These are phyloP conservation scores for Oryza coarctata DNA, from an alignment of 176 grass and related monocot genomes.

Conservation along the genomic window DNA sequence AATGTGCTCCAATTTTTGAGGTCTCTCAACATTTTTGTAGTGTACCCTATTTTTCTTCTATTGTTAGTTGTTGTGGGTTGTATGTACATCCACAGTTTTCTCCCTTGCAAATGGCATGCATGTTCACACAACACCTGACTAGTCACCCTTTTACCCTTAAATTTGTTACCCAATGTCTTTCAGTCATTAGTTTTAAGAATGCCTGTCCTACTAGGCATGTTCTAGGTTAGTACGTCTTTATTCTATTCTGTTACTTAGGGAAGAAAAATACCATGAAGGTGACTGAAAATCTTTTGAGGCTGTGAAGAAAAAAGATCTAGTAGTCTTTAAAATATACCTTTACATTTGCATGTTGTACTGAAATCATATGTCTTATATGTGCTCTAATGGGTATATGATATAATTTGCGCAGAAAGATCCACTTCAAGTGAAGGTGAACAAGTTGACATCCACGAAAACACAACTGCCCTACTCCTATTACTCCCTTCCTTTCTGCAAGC, in stretches of 20 bases:
- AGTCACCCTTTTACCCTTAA: neutral
- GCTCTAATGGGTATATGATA: neutral
- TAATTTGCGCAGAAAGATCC: constrained; percentile 13
- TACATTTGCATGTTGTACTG: neutral
- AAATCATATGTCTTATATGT: neutral
- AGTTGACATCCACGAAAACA: constrained; percentile 44
- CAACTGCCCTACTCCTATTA: constrained; percentile 47
- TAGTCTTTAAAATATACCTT: neutral
- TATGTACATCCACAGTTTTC: neutral
- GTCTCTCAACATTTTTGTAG: neutral
- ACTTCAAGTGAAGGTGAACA: constrained; percentile 45
- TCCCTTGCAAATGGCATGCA: neutral
- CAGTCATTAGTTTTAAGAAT: neutral
- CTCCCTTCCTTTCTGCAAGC: constrained; percentile 44
- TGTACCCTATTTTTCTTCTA: neutral
- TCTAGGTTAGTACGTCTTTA: neutral
- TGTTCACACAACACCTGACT: neutral
- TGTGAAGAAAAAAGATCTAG: neutral
- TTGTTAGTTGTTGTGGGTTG: neutral
- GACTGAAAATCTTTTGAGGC: neutral
- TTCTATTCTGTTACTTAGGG: neutral
- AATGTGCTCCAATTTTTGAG: neutral
- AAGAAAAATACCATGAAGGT: neutral
- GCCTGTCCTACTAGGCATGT: neutral
- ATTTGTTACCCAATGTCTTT: neutral